Conservation (phyloP, 73 alveolate species). For the Paramecium sonneborni region DNA sequence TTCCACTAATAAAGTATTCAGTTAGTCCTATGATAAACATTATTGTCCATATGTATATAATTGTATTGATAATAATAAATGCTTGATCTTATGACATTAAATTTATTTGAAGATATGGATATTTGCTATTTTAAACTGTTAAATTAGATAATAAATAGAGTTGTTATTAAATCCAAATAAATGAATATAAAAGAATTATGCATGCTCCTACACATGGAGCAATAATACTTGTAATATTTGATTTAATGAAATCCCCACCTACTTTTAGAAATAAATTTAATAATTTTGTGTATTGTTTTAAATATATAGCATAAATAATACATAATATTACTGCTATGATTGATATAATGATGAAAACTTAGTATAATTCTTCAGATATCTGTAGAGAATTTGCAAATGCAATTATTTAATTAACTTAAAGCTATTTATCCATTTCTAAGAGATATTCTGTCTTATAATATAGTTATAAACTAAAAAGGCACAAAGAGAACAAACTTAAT, state of each 20-base stretch:
- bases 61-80: not conserved
- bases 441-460: not conserved
- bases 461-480: not conserved
- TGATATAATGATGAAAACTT: not conserved
- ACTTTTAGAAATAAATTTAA: not conserved
- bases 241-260: conserved; percentile 8
- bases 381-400: not conserved
- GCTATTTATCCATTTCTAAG: not conserved
- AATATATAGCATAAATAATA: not conserved
- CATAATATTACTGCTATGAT: not conserved
- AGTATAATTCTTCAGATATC: not conserved
- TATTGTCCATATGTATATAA: not conserved
- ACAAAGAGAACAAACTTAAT: not conserved
- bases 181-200: not conserved
- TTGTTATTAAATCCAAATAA: not conserved
- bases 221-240: not conserved
- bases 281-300: not conserved
- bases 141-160: not conserved
- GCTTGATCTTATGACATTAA: not conserved
- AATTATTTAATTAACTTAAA: not conserved
- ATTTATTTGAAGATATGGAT: not conserved
- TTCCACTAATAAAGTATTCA: not conserved
- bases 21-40: not conserved
- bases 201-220: not conserved
- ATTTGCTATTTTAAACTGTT: not conserved